Base-by-base conservation (phyloP, 768 basidiomycete genomes). In the Hericium rajendrae region DNA sequence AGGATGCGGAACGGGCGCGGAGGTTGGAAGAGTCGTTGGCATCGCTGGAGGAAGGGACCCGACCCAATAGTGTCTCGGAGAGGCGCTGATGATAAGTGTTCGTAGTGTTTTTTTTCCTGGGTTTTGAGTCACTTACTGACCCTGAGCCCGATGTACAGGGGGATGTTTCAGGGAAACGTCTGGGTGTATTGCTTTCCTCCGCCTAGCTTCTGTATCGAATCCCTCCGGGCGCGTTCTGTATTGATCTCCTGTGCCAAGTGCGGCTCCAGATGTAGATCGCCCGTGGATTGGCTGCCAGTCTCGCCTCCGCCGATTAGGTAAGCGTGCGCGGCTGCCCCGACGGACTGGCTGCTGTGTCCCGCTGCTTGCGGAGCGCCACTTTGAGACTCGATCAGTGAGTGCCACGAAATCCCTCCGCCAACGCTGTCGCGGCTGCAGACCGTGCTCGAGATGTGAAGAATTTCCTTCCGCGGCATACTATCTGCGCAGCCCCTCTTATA, bases 21-120 rank as follows among this genome's bases (percentile, higher is more conserved):
- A 67, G 67, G 48, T 68, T 85, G 51, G 84, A 84, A 66, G 79
- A 82, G 61, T 80, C 83, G 8, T 70, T 86, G 65, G 70, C 76
- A 41, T 72, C 65, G 51, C 62, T 72, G 59, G 72, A 73, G 57
- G 68, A 70, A 4, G 64, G 64, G 0, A 41, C 40, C 16, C 49
- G n/a, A 46, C n/a, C n/a, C n/a, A 46, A 48, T 3, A 28, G 39
- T 15, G 46, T 28, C 48, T 53, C 8, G 38, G 24, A 48, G 54
- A 32, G 28, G 32, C 32, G 32, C 5, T 32, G 32, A 32, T 10
- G 32, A 32, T 32, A 32, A 10, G 32, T 32, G 32, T 32, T 32
- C 32, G 6, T 40, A 39, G 41, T 28, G 43, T 38, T 22, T 20
- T 32, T 20, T 32, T 13, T 16, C 48, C 4, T 46, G 43, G 10